Percentiles rank a stretch among this genome's conserved stretches.
Evolutionary conservation across 176 grass and related monocot species (phyloP).

Genomic region (Triticum timopheevii): DNA sequence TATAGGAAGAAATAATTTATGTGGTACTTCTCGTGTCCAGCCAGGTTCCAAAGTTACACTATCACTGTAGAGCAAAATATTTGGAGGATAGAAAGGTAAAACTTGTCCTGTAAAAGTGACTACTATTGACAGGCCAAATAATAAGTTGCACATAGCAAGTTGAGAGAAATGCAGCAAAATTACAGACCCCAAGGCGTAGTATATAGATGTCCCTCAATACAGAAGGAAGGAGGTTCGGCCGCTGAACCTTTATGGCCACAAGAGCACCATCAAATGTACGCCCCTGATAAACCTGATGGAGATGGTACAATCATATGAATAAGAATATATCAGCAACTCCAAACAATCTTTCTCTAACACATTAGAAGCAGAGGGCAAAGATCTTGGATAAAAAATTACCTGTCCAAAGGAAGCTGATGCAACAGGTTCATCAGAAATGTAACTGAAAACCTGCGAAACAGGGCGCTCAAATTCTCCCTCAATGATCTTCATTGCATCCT

Average conservation of each 20-base stretch:
- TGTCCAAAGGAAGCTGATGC: slow-evolving; percentile 93
- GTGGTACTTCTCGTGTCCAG: neutral
- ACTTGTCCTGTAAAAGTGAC: neutral
- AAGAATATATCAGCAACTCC: neutral
- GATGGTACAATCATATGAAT: neutral
- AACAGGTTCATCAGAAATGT: slow-evolving; percentile 80
- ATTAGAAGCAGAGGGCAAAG: neutral
- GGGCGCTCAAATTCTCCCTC: slow-evolving; percentile 67
- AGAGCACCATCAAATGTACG: slow-evolving; percentile 69
- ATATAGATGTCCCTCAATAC: slow-evolving; percentile 91
- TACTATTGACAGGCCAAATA: neutral
- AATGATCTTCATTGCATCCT: slow-evolving; percentile 80
- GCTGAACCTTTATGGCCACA: slow-evolving; percentile 94
- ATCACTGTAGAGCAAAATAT: neutral
- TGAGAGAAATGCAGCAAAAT: slow-evolving; percentile 8
- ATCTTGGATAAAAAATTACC: slow-evolving; percentile 38
- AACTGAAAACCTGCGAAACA: slow-evolving; percentile 61
- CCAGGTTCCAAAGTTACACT: neutral
- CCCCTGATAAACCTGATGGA: slow-evolving; percentile 76
- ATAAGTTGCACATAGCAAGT: slow-evolving; percentile 5
- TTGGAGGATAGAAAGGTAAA: neutral
- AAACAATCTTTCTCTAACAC: neutral
- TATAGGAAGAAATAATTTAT: slow-evolving; percentile 9
- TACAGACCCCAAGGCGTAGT: slow-evolving; percentile 80
- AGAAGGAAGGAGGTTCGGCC: slow-evolving; percentile 73